Conservation (phyloP, 2,329 filamentous ascomycete species). For the Talaromyces sp. region DNA sequence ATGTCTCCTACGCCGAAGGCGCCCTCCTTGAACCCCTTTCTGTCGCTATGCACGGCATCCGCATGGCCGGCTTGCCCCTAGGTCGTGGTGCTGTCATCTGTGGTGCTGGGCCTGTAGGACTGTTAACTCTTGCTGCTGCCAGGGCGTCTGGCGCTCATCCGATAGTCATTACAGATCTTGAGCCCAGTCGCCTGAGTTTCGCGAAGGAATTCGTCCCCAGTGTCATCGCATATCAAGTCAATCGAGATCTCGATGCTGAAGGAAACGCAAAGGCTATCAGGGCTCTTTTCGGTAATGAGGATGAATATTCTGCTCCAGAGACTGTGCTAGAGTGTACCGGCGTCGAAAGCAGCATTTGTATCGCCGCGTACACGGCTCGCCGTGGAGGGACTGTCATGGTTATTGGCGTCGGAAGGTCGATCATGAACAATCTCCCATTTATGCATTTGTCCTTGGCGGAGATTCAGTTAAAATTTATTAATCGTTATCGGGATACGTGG, state of each 20-base stretch:
- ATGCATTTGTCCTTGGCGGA: conserved; percentile 64
- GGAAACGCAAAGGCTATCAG: conserved; percentile 54
- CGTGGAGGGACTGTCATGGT: conserved; percentile 61
- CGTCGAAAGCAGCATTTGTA: conserved; percentile 60
- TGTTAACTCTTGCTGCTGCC: conserved; percentile 57
- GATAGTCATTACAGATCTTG: conserved; percentile 62
- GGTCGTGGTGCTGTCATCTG: conserved; percentile 57
- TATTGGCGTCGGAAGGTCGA: conserved; percentile 60
- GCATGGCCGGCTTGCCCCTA: conserved; percentile 51
- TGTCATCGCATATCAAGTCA: conserved; percentile 54
- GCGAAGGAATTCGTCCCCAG: conserved; percentile 57
- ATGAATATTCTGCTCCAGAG: conserved; percentile 57
- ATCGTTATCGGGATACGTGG: conserved; percentile 68
- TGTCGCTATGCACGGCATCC: conserved; percentile 61
- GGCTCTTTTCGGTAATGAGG: conserved; percentile 48
- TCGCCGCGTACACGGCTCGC: conserved; percentile 56
- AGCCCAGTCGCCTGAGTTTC: conserved; percentile 55
- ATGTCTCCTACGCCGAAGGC: conserved; percentile 56
- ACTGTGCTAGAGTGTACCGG: conserved; percentile 65
- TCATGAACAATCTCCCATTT: conserved; percentile 65
- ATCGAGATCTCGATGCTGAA: conserved; percentile 44
- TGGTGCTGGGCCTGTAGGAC: conserved; percentile 62
- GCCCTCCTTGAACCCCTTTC: conserved; percentile 64
- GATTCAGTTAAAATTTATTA: conserved; percentile 67
- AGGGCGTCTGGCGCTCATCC: conserved; percentile 62